Percentiles rank a stretch among this genome's conserved stretches.
These are phyloP conservation scores for Lignosus rhinocerotis DNA, from an alignment of 1,284 basidiomycete species.

Conservation along the genomic window DNA sequence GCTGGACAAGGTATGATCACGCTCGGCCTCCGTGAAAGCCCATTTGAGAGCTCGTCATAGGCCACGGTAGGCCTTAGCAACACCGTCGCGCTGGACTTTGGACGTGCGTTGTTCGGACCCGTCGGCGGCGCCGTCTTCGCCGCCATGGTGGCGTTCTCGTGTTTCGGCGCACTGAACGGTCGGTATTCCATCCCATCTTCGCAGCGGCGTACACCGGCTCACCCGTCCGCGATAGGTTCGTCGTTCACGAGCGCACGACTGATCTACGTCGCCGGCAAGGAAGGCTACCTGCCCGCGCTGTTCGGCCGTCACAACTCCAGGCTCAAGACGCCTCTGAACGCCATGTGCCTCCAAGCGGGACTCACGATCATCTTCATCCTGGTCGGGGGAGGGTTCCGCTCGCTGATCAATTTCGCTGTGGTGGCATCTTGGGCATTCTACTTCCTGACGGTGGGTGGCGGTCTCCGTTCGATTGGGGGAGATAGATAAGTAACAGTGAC, in stretches of 20 bases:
- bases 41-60: constrained; percentile 33
- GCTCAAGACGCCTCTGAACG: constrained; percentile 84
- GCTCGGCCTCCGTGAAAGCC: constrained; percentile 1
- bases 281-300: constrained; percentile 82
- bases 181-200: constrained; percentile 9
- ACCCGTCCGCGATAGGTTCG: constrained; percentile 46
- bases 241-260: constrained; percentile 85
- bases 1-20: constrained; percentile 68
- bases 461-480: neutral
- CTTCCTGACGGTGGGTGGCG: constrained; percentile 73
- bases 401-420: constrained; percentile 86
- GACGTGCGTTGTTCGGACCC: constrained; percentile 82
- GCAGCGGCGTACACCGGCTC: neutral
- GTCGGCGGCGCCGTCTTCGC: constrained; percentile 88
- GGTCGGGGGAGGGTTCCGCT: constrained; percentile 86
- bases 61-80: constrained; percentile 76
- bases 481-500: neutral
- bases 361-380: constrained; percentile 79
- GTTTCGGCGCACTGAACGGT: constrained; percentile 92
- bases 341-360: constrained; percentile 73
- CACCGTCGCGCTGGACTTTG: constrained; percentile 95
- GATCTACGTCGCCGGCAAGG: constrained; percentile 86
- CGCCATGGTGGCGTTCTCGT: constrained; percentile 89
- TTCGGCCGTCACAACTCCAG: constrained; percentile 77
- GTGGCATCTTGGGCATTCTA: constrained; percentile 92